Evolutionary conservation across 179 eudicot species (phyloP).

Genomic region (Beta macrorhiza): DNA sequence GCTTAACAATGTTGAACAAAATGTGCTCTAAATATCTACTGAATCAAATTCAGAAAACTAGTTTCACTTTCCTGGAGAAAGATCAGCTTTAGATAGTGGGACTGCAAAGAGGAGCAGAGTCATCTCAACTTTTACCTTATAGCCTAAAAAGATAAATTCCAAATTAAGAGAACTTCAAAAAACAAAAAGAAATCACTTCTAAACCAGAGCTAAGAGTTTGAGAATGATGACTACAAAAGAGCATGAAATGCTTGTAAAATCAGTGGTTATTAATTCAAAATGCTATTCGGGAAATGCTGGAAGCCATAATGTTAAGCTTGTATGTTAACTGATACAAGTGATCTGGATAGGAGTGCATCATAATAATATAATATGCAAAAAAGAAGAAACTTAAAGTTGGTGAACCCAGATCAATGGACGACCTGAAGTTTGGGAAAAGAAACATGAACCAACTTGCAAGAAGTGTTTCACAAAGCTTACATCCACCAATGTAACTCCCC

Average conservation of each 20-base stretch:
- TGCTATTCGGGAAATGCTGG: neutral
- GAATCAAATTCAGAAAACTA: neutral
- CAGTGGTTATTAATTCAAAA: neutral
- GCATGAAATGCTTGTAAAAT: neutral
- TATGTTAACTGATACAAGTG: neutral
- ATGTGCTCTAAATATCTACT: neutral
- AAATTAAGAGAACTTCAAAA: neutral
- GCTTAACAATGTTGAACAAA: too few relatives aligned
- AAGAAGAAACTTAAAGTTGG: neutral
- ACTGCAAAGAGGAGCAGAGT: neutral
- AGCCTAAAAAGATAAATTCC: neutral
- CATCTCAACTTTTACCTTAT: constrained; percentile 1
- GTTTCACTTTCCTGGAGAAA: neutral
- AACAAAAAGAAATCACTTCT: neutral
- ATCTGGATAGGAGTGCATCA: neutral
- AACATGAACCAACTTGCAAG: neutral
- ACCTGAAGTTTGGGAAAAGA: neutral
- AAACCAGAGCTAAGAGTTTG: neutral
- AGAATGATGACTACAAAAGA: neutral
- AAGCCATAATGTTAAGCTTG: neutral
- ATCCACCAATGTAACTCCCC: constrained; percentile 94
- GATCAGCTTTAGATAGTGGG: neutral
- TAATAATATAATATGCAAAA: neutral
- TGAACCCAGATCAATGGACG: constrained; percentile 6
- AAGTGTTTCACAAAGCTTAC: constrained; percentile 32